Conservation (phyloP, 2,329 filamentous ascomycete genomes). For the Calonectria crousiana region DNA sequence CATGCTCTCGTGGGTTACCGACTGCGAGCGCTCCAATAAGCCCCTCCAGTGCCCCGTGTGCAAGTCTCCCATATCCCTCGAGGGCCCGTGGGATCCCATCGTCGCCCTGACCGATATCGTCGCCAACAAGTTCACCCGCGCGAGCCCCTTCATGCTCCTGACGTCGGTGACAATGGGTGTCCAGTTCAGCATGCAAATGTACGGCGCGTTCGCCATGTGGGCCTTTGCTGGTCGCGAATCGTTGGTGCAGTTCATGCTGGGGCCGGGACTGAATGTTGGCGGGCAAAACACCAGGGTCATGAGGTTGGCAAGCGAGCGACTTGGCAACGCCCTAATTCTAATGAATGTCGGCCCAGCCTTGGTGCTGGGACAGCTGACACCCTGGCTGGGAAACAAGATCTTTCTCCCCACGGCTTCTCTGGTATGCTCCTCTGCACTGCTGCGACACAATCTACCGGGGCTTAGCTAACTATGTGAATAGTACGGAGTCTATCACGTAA, state of each 20-base stretch:
- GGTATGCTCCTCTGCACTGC: conserved; percentile 47
- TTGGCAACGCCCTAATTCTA: conserved; percentile 52
- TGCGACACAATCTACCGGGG: too few relatives aligned
- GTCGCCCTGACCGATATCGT: conserved; percentile 75
- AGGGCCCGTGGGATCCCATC: conserved; percentile 79
- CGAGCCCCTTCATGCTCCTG: conserved; percentile 73
- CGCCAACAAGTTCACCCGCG: conserved; percentile 65
- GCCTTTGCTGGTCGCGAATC: conserved; percentile 65
- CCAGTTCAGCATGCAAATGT: conserved; percentile 64
- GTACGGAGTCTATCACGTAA: conserved; percentile 62
- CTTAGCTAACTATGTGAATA: conserved; percentile 38
- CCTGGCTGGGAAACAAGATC: conserved; percentile 56
- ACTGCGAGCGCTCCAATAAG: conserved; percentile 77
- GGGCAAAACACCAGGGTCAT: conserved; percentile 39
- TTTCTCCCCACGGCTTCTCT: conserved; percentile 57
- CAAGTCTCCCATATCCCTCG: conserved; percentile 82
- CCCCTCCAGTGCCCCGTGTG: conserved; percentile 90
- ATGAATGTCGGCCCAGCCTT: conserved; percentile 61
- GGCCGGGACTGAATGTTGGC: conserved; percentile 46
- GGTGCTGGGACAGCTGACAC: conserved; percentile 58
- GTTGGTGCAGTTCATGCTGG: conserved; percentile 56
- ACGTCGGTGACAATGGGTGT: conserved; percentile 66
- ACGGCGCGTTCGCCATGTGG: conserved; percentile 63
- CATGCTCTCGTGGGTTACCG: conserved; percentile 92
- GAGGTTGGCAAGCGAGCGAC: conserved; percentile 44